Evolutionary conservation across 805 yeast species (phyloP).

Genomic region (Candida verbasci): DNA sequence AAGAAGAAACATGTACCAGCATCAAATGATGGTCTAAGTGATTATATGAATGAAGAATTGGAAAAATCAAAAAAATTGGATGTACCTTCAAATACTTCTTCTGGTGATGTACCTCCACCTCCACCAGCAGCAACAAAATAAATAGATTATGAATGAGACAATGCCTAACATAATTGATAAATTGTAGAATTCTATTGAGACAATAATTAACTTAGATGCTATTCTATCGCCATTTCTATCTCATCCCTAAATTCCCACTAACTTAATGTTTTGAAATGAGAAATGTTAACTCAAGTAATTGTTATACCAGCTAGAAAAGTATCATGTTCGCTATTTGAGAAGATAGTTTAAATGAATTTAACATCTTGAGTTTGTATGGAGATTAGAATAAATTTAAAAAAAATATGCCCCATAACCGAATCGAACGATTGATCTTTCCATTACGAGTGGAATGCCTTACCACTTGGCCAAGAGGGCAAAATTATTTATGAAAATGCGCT

Average conservation of each 20-base stretch:
- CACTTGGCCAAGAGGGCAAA: conserved; percentile 50
- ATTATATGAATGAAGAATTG: conserved; percentile 42
- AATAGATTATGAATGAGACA: neutral
- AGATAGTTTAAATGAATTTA: neutral
- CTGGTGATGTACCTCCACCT: conserved; percentile 19
- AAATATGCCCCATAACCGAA: conserved; percentile 49
- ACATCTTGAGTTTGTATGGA: no score
- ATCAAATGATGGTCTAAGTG: conserved; percentile 25
- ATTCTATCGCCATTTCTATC: no score
- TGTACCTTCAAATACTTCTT: conserved; percentile 9
- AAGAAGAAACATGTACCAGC: conserved; percentile 25
- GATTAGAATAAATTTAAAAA: no score
- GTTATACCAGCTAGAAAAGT: no score
- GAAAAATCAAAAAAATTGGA: conserved; percentile 37
- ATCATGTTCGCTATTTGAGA: no score
- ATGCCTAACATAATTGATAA: no score
- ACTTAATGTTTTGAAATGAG: no score
- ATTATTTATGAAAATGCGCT: neutral
- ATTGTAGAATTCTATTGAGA: neutral
- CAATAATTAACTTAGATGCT: no score
- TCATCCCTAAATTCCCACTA: no score
- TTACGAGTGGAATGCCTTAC: conserved; percentile 54
- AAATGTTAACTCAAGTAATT: no score
- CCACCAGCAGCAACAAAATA: conserved; percentile 7
- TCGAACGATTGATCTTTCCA: conserved; percentile 54